Evolutionary conservation across 2,329 filamentous ascomycete genomes (phyloP), one percentile per base, ranked within the genome.

Genomic region (Madurella fahalii): DNA sequence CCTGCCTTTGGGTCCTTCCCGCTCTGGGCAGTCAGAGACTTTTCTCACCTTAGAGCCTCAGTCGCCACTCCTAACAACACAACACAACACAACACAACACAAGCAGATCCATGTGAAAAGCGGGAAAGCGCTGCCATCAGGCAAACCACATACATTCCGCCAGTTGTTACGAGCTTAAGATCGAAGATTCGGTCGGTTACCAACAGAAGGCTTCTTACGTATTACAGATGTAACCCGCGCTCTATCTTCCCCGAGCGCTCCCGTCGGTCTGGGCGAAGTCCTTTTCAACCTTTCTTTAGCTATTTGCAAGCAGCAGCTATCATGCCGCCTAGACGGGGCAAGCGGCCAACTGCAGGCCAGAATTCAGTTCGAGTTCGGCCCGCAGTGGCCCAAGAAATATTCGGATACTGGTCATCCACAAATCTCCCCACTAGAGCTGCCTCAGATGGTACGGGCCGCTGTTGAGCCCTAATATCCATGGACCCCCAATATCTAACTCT

Each of bases 311-410:
- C n/a, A 40, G 25, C 34, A 15, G 15, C 46, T 18, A 49, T 42
- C 20, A 61, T 61, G 58, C 49, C 58, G 16, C 45, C 56, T 57
- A 45, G 64, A 52, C 54, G 55, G 54, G 37, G 64, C 55, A 58
- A 66, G 62, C 52, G 63, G 62, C 25, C 58, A 46, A 44, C 51
- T 16, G 31, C 48, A 11, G 59, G 57, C n/a, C 46, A 53, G 42
- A 66, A 61, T 30, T 43, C 54, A 45, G 56, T 53, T 48, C 61
- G 57, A 32, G 53, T 56, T 39, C 60, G 58, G 25, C 45, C 55
- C 50, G n/a, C 51, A 13, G 50, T 45, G 17, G 17, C 44, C 17
- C 58, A 56, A 40, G 47, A 50, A 16, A 54, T 18, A 16, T n/a
- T 37, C n/a, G 53, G 44, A 20, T 41, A 54, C 16, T 52, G 47